These are phyloP conservation scores for Aspergillus versicolor DNA, from an alignment of 2,329 filamentous ascomycete species.

Conservation along the genomic window DNA sequence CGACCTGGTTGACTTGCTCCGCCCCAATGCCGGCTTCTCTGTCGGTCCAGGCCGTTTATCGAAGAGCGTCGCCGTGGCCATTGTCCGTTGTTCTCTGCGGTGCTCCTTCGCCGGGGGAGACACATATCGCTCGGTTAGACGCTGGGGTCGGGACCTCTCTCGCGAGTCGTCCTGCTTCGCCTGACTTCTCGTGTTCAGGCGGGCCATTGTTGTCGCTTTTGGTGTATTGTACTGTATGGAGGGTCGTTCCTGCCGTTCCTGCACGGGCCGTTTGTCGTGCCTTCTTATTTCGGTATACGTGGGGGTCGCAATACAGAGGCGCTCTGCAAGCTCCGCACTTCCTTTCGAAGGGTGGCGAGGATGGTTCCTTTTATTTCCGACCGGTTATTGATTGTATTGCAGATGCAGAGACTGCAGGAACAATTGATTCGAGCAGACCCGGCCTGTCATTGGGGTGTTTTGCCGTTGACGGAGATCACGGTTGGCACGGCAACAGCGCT, in stretches of 20 bases:
- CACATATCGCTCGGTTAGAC: constrained; percentile 4
- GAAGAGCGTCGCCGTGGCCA: constrained; percentile 3
- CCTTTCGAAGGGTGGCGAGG: not conserved
- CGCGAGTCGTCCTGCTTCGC: constrained; percentile 12
- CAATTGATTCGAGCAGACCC: not conserved
- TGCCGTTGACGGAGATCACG: not conserved
- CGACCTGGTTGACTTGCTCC: constrained; percentile 19
- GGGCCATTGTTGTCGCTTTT: constrained; percentile 22
- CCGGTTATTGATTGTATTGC: not conserved
- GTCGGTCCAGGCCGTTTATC: constrained; percentile 7
- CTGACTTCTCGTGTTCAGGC: constrained; percentile 26
- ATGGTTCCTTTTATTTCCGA: not conserved
- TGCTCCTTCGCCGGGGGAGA: constrained; percentile 4
- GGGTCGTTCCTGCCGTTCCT: not conserved
- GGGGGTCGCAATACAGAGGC: not conserved
- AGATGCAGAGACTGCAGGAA: not conserved
- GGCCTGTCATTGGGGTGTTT: not conserved
- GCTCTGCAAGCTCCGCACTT: not conserved
- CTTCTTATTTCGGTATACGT: not conserved
- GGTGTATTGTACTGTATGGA: not conserved
- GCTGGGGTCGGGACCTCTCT: not conserved
- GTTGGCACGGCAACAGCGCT: constrained; percentile 10
- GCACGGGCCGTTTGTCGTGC: not conserved
- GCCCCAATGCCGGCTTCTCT: constrained; percentile 12
- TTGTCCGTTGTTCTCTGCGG: constrained; percentile 13